Percentiles rank a stretch among this genome's conserved stretches.
phyloP scores from a whole-genome alignment of 208 protist genomes.

The Trypanosoma mega region DNA sequence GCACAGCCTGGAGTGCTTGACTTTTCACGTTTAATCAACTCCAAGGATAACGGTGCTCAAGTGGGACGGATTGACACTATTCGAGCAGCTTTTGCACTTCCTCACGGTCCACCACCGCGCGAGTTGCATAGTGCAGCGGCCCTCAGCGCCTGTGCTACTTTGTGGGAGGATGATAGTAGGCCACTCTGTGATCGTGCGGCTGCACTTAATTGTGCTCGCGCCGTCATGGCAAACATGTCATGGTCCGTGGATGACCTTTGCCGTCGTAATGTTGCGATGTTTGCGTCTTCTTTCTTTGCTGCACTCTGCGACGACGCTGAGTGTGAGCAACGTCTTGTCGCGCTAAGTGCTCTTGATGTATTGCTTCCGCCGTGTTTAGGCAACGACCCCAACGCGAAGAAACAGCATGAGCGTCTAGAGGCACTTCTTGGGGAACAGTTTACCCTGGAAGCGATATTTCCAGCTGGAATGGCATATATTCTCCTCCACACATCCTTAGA shows the following conservation, averaged over 20 bases:
- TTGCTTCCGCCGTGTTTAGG: constrained; percentile 24
- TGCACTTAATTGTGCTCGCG: constrained; percentile 22
- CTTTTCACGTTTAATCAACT: too few species aligned
- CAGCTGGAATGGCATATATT: constrained; percentile 29
- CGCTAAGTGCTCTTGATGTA: constrained; percentile 22
- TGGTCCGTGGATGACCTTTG: constrained; percentile 41
- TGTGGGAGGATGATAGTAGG: constrained; percentile 19
- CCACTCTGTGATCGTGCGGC: constrained; percentile 2
- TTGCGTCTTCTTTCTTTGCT: constrained; percentile 34
- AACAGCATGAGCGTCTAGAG: constrained; percentile 3
- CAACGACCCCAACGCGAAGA: constrained; percentile 2
- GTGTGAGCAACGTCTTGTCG: constrained; percentile 11
- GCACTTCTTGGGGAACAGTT: constrained; percentile 10
- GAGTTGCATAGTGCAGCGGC: constrained; percentile 13
- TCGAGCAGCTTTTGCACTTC: too few species aligned
- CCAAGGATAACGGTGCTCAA: too few species aligned
- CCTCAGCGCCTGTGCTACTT: constrained; percentile 19
- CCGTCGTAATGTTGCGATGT: constrained; percentile 21
- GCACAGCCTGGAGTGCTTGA: constrained; percentile 7
- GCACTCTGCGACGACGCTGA: constrained; percentile 30
- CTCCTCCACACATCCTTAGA: constrained; percentile 18
- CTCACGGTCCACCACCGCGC: too few species aligned
- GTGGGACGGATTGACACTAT: too few species aligned
- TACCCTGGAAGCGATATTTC: constrained; percentile 7
- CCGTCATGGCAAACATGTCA: constrained; percentile 24